Base-by-base conservation (phyloP, 2,329 filamentous ascomycete species). In the Teratosphaeria epicoccoides region DNA sequence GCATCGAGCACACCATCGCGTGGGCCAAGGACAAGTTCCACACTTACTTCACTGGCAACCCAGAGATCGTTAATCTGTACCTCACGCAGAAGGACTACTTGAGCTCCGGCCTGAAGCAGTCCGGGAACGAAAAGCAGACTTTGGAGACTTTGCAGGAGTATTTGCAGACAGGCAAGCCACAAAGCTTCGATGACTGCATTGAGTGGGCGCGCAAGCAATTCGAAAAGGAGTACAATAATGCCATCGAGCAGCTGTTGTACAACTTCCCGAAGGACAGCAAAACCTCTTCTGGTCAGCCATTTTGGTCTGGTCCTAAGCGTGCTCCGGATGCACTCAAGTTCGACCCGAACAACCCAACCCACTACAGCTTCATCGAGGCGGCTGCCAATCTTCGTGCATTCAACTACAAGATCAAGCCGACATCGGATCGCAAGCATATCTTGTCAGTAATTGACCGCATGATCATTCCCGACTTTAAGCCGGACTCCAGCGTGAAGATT, bases 281-380 rank as follows among this genome's bases (percentile, higher is more conserved):
- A 51, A 95, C 93, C 1, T 94, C 89, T 2, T 85, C 81, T 33
- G 93, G 93, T 26, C 87, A 90, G 57, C 86, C 82, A 1, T 98
- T 98, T 79, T 98, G 93, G 93, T 97, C 93, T 25, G 91, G 93
- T 10, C 93, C 93, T 47, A 98, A 98, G 81, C 88, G 93, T 64
- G 93, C 93, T 11, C 93, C 93, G 4, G 88, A 94, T 57, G 80
- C 91, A 57, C 77, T 97, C 66, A 90, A 87, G 68, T 98, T 98
- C 60, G 87, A 96, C 62, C 71, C 84, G 46, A 79, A 83, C 54
- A 93, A 96, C 71, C 76, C 83, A 10, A 93, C 88, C 22, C 93
- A 98, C 71, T 84, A 91, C 65, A 82, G 80, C 33, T 98, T 96
- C 67, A 77, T 98, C 50, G 81, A 94, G 56, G 83, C 93, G 17